Evolutionary conservation across 1,284 basidiomycete genomes (phyloP), one percentile per base, ranked within the genome.

Genomic region (Wallemia hederae): DNA sequence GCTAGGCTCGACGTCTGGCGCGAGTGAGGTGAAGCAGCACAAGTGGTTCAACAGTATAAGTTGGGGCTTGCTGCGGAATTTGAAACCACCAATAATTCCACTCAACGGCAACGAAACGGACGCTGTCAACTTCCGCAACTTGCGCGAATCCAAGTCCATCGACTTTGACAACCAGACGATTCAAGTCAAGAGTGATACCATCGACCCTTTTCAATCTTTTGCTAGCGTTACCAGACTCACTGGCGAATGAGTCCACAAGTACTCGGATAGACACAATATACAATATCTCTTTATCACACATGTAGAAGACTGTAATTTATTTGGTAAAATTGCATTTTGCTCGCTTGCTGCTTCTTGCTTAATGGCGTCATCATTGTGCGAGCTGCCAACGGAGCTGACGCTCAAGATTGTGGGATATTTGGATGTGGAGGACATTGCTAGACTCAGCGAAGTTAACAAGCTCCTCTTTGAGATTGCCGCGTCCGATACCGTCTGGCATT

Each of bases 21-120:
- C 94, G 58, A 91, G 87, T 66, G 94, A 99, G 72, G 90, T 98
- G 67, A 99, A 98, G 75, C 83, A 87, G 66, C 91, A 97, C 77
- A 94, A 90, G 71, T 99, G 94, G 94, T 99, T 99, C 74, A 75
- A 77, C 27, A 86, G 85, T 68, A 81, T 94, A 69, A 92, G 88
- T 72, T 99, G 92, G 94, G 94, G 92, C 26, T 75, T 98, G 64
- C 72, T 99, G 69, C 78, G 94, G 65, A 85, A 98, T 73, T 83
- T 81, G 67, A 82, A 82, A 67, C 94, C 92, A 61, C 92, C 94
- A 70, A 90, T 89, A 71, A 67, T 82, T 78, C 62, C 56, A 28
- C 19, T 7, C 31, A 59, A 61, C 17, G 62, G 63, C 39, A 64
- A 64, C 27, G 27, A 27, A 24, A 62, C 66, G 33, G 89, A 92